Base-by-base conservation (phyloP, 352 stramenopile genomes). In the Sclerospora graminicola region DNA sequence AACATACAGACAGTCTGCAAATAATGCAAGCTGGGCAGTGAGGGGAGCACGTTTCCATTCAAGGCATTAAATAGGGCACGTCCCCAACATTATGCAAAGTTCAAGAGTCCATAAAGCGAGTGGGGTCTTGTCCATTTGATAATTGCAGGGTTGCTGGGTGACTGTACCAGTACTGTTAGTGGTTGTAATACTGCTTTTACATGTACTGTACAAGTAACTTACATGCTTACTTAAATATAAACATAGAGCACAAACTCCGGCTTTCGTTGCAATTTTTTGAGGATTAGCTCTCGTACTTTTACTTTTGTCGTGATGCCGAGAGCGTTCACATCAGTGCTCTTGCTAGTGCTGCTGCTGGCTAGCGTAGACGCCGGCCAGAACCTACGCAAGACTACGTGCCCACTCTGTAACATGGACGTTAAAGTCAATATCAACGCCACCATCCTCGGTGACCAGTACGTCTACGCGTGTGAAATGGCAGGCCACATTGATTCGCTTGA, bases 401-500 rank as follows among this genome's bases (percentile, higher is more conserved):
- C 68, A 35, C 45, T 81, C 2, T 81, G 65, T 35, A 73, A 74
- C 41, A 77, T 78, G 65, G 68, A 81, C 50, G 59, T 76, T 5
- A 75, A 72, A 38, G 29, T 33, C 36, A 26, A 62, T 36, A 79
- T 84, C 46, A 82, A 85, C 41, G 71, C 71, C 48, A 58, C 66
- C 31, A 76, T 91, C 23, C 51, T 80, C 21, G 76, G 78, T 43
- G 68, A 78, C 50, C 79, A 91, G 58, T 59, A 60, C 44, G 50
- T 91, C 15, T 91, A 84, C 61, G 76, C 79, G 15, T 91, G 79
- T 41, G 79, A 87, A 51, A 91, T 91, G 79, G 79, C 78, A 0
- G 74, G 74, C 21, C 74, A 84, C 61, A 70, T 91, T 32, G 73
- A 91, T 53, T 62, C 67, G 40, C 68, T 91, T 48, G 66, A 80